Base-by-base conservation (phyloP, 1,139 yeast species). In the Arxiozyma heterogenica region DNA sequence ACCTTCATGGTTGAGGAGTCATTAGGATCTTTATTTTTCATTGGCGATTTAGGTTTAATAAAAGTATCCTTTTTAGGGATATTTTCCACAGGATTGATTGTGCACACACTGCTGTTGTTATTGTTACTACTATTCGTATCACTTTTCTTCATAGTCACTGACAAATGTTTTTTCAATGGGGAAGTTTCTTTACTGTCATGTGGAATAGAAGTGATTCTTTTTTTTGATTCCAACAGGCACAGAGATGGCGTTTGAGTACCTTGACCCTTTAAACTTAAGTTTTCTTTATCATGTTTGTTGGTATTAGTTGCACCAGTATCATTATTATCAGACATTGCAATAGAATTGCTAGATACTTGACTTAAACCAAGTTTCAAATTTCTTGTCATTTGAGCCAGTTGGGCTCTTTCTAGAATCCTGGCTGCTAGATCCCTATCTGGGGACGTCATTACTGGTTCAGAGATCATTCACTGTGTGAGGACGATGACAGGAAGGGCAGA, bases 351-450 rank as follows among this genome's bases (percentile, higher is more conserved):
- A 18, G 64, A 60, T 17, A 67, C 66, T 54, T 63, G 65, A 41
- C 66, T 59, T 44, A 67, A 57, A 8, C 66, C 68, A 49, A 68
- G 51, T 57, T 65, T 67, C 57, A 68, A 59, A 53, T 66, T 68
- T 21, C 71, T 61, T 20, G 69, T 61, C 69, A 67, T 64, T 58
- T 66, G 70, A 21, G 71, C 71, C 55, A 68, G 57, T 54, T 67
- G 66, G 45, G 71, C 71, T 49, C 71, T 55, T 53, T 67, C 62
- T 42, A 68, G 58, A 20, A 68, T 68, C 53, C 60, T 64, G 18
- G 62, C 59, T 11, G 69, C 64, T 39, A 68, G 53, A 53, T 68
- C 68, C 51, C 64, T 63, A 55, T 66, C 69, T 52, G 61, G 64
- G 50, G 43, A 38, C 12, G 51, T 50, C 51, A 50, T 50, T 15